A percentile compares a stretch with the other conserved stretches of the same genome.
Conservation (phyloP, 1,139 yeast species). For the Geotrichum bryndzae region DNA sequence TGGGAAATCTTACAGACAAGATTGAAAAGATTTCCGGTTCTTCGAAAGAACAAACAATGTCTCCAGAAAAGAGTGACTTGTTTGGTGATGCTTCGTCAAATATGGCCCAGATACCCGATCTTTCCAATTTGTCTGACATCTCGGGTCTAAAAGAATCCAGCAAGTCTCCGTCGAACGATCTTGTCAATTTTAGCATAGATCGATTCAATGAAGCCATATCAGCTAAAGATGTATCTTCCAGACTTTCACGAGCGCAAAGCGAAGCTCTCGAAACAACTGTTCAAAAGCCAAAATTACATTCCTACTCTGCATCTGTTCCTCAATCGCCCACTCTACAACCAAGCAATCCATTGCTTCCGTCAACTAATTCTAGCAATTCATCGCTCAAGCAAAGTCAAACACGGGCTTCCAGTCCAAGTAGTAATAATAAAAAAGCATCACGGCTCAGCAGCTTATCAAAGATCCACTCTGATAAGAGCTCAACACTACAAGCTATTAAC, state of each 20-base stretch:
- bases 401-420: neutral
- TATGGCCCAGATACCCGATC: neutral
- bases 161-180: neutral
- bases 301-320: constrained; percentile 12
- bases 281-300: neutral
- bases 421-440: neutral
- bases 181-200: neutral
- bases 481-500: constrained; percentile 15
- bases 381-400: neutral
- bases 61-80: neutral
- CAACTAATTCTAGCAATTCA: neutral
- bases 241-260: constrained; percentile 11
- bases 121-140: neutral
- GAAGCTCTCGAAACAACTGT: constrained; percentile 10
- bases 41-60: neutral
- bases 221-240: neutral
- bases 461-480: constrained; percentile 13
- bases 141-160: neutral
- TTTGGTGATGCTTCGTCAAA: neutral
- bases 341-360: neutral
- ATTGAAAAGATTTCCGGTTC: neutral
- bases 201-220: neutral
- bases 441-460: neutral
- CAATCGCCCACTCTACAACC: constrained; percentile 10
- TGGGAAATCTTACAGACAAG: neutral